Evolutionary conservation across 805 yeast species (phyloP).

Genomic region (Ogataea henricii): DNA sequence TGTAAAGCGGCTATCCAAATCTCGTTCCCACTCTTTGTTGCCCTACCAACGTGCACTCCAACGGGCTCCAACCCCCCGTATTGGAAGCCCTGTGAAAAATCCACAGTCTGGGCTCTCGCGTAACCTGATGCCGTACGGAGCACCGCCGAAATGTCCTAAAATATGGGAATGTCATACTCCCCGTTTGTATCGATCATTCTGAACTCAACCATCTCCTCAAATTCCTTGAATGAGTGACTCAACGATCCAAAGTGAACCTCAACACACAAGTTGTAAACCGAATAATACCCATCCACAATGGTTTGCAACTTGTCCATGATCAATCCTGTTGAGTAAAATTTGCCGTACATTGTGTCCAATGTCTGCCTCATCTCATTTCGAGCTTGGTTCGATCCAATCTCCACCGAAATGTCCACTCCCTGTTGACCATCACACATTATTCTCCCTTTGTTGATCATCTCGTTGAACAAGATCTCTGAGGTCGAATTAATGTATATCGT

Average conservation of each 20-base stretch:
- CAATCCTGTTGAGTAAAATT: conserved; percentile 18
- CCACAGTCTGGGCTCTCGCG: neutral
- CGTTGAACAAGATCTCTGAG: conserved; percentile 14
- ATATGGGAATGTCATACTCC: neutral
- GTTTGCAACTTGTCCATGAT: conserved; percentile 10
- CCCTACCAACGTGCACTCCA: no score
- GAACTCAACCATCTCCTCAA: conserved; percentile 16
- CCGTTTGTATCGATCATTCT: conserved; percentile 4
- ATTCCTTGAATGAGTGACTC: conserved; percentile 11
- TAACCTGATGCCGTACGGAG: neutral
- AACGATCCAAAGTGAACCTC: conserved; percentile 17
- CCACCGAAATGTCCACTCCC: neutral
- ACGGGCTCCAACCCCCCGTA: no score
- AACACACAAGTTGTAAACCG: conserved; percentile 18
- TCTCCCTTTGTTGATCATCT: conserved; percentile 10
- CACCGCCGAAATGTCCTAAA: neutral
- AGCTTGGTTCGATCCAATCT: conserved; percentile 3
- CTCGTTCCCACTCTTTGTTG: neutral
- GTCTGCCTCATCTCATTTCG: conserved; percentile 7
- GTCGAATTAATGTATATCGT: conserved; percentile 21
- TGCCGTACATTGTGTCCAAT: conserved; percentile 10
- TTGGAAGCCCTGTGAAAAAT: neutral
- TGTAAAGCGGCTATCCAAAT: conserved; percentile 1
- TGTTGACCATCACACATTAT: neutral
- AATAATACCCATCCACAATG: conserved; percentile 18